phyloP scores from a whole-genome alignment of 129 eudicot species.

The carrot (Daucus carota) region DH1_v3.0 NC_030387.2:4551501-4552000 shows the following conservation, averaged over 20 bases:
- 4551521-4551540: slow-evolving; percentile 19
- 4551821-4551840: slow-evolving; percentile 22
- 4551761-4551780: slow-evolving; percentile 17
- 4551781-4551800: slow-evolving; percentile 21
- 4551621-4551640: slow-evolving; percentile 41
- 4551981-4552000: too few species aligned
- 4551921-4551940: neutral
- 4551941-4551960: neutral
- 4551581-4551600: slow-evolving; percentile 52
- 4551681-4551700: slow-evolving; percentile 4
- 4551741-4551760: slow-evolving; percentile 50
- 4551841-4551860: too few species aligned
- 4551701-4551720: slow-evolving; percentile 22
- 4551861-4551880: neutral
- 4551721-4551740: slow-evolving; percentile 42
- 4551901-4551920: neutral
- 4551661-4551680: slow-evolving; percentile 46
- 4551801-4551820: slow-evolving; percentile 33
- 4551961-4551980: too few species aligned
- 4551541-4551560: slow-evolving; percentile 36
- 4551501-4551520: slow-evolving; percentile 35
- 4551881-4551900: neutral
- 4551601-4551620: slow-evolving; percentile 31
- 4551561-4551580: slow-evolving; percentile 48
- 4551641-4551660: slow-evolving; percentile 57